Conservation (phyloP, 768 basidiomycete species). For the Hygrophoropsis aurantiaca region DNA sequence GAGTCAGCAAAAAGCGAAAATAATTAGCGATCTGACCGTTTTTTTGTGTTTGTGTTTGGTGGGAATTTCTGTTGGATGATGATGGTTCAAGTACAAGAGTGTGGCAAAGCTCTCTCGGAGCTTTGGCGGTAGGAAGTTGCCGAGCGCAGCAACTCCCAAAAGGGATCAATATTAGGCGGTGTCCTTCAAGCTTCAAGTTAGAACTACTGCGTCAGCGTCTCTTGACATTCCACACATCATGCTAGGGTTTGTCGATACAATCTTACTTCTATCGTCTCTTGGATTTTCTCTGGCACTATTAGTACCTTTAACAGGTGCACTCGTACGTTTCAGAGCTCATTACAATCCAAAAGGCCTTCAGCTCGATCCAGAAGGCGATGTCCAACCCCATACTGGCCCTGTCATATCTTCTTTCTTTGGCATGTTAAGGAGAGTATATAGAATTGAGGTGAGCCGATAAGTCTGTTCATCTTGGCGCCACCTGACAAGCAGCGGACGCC, state of each 20-base stretch:
- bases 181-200: too few relatives aligned
- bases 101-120: slow-evolving; percentile 16
- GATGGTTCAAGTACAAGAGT: slow-evolving; percentile 32
- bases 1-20: too few relatives aligned
- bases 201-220: too few relatives aligned
- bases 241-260: slow-evolving; percentile 35
- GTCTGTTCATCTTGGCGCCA: slow-evolving; percentile 1
- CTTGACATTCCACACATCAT: slow-evolving; percentile 19
- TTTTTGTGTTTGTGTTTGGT: background rate
- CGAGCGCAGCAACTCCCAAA: slow-evolving; percentile 16
- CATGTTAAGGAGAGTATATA: slow-evolving; percentile 71
- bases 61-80: slow-evolving; percentile 16
- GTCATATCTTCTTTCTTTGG: slow-evolving; percentile 73
- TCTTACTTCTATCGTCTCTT: slow-evolving; percentile 46
- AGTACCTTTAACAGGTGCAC: slow-evolving; percentile 63
- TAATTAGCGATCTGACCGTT: background rate
- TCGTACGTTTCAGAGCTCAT: slow-evolving; percentile 79
- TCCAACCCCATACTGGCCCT: slow-evolving; percentile 75
- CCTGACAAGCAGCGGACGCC: slow-evolving; percentile 9
- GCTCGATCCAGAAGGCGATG: slow-evolving; percentile 73
- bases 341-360: slow-evolving; percentile 85
- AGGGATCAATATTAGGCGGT: too few relatives aligned
- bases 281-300: slow-evolving; percentile 54
- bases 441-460: slow-evolving; percentile 57
- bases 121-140: slow-evolving; percentile 26